Conservation (phyloP, 306 rosid species). For the Prunus kanzakura region DNA sequence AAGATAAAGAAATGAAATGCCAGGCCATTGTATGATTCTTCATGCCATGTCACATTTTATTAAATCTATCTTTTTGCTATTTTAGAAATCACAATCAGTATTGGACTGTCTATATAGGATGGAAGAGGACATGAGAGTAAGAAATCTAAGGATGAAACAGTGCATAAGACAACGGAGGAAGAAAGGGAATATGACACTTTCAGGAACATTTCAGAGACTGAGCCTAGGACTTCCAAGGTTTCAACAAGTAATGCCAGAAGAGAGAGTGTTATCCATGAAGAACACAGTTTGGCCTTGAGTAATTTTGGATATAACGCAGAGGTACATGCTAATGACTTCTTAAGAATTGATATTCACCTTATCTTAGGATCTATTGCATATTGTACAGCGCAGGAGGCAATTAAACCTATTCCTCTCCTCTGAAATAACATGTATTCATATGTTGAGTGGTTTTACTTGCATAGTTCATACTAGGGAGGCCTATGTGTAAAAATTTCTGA, state of each 20-base stretch:
- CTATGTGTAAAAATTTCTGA: not conserved
- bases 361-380: not conserved
- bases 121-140: constrained; percentile 41
- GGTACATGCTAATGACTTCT: constrained; percentile 36
- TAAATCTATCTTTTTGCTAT: constrained; percentile 11
- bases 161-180: constrained; percentile 28
- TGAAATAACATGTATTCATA: not conserved
- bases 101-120: constrained; percentile 43
- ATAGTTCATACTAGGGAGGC: not conserved
- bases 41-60: constrained; percentile 9
- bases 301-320: constrained; percentile 28
- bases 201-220: constrained; percentile 32
- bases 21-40: constrained; percentile 43
- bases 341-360: constrained; percentile 6
- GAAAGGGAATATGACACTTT: constrained; percentile 17
- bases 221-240: constrained; percentile 26
- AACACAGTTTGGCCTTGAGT: constrained; percentile 19
- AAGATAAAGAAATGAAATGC: constrained; percentile 35
- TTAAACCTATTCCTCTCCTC: not conserved
- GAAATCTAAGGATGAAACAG: constrained; percentile 37
- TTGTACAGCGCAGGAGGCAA: not conserved
- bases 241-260: constrained; percentile 28
- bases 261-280: constrained; percentile 27
- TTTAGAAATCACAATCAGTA: constrained; percentile 15
- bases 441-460: not conserved